These are phyloP conservation scores for Hymenoscyphus repandus DNA, from an alignment of 2,329 filamentous ascomycete species.

Conservation along the genomic window DNA sequence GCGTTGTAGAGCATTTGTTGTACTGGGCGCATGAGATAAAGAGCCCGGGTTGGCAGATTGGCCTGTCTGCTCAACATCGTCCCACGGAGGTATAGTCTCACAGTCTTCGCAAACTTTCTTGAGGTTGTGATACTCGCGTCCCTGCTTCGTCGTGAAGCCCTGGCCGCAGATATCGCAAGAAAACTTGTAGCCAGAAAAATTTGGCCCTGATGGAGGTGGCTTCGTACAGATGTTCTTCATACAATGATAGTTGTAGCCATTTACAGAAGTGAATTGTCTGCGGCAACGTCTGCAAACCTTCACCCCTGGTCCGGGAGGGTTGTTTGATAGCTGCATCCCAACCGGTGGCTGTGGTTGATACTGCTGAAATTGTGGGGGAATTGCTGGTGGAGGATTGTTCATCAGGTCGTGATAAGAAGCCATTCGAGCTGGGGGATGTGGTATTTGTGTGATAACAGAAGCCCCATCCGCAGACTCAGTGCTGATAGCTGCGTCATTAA, in stretches of 20 bases:
- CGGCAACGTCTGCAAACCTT: constrained; percentile 5
- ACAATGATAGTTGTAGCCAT: constrained; percentile 14
- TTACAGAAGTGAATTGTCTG: neutral
- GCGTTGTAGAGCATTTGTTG: neutral
- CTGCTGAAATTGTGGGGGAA: neutral
- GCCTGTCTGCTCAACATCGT: neutral
- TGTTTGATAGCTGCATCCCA: neutral
- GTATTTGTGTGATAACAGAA: neutral
- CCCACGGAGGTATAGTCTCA: constrained; percentile 1
- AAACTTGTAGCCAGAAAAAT: constrained; percentile 14
- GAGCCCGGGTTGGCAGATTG: too few species aligned
- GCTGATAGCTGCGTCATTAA: neutral
- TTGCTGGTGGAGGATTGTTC: too few species aligned
- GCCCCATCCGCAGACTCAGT: neutral
- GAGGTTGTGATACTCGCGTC: constrained; percentile 17
- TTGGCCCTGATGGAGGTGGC: constrained; percentile 1
- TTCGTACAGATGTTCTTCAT: constrained; percentile 16
- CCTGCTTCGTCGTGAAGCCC: constrained; percentile 22
- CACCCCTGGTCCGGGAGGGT: neutral
- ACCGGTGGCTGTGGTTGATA: neutral
- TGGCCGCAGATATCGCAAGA: constrained; percentile 16
- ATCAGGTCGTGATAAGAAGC: neutral
- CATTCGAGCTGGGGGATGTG: neutral
- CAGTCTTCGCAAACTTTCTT: constrained; percentile 8
- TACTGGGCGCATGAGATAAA: too few species aligned